phyloP scores from a whole-genome alignment of 106 monocot genomes.

The Acorus calamus region DNA sequence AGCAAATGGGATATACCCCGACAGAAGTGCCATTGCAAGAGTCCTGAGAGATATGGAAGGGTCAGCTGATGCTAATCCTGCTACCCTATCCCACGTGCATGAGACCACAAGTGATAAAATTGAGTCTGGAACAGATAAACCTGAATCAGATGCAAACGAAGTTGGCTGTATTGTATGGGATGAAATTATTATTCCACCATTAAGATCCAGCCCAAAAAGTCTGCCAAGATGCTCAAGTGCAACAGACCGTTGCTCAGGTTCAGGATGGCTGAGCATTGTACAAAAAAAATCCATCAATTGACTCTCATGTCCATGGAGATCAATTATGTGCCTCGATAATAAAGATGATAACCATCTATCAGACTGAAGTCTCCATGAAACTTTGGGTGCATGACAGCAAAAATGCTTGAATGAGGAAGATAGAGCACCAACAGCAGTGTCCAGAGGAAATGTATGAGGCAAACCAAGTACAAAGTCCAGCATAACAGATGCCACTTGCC shows the following conservation, averaged over 20 bases:
- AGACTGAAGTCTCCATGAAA: conserved; percentile 81
- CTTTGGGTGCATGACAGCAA: conserved; percentile 58
- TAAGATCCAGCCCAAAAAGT: conserved; percentile 44
- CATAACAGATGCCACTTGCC: conserved; percentile 74
- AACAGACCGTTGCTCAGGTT: conserved; percentile 79
- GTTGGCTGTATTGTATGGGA: conserved; percentile 17
- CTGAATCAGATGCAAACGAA: conserved; percentile 12
- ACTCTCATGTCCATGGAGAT: conserved; percentile 20
- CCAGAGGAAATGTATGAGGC: conserved; percentile 35
- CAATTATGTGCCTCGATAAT: conserved; percentile 19
- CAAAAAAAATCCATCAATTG: conserved; percentile 62
- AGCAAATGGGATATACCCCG: conserved; percentile 60
- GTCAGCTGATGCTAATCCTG: conserved; percentile 49
- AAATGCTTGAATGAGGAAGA: conserved; percentile 48
- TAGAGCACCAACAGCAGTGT: conserved; percentile 23
- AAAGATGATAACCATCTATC: conserved; percentile 79
- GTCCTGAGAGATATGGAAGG: conserved; percentile 58
- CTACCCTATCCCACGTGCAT: conserved; percentile 75
- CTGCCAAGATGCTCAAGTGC: conserved; percentile 75
- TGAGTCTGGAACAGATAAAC: conserved; percentile 19
- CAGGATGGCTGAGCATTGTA: conserved; percentile 61
- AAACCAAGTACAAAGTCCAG: conserved; percentile 66
- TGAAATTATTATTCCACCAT: conserved; percentile 11
- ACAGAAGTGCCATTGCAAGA: conserved; percentile 64
- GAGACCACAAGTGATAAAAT: conserved; percentile 37